These are phyloP conservation scores for Penicillium sp. DNA, from an alignment of 2,329 filamentous ascomycete genomes.

Conservation along the genomic window DNA sequence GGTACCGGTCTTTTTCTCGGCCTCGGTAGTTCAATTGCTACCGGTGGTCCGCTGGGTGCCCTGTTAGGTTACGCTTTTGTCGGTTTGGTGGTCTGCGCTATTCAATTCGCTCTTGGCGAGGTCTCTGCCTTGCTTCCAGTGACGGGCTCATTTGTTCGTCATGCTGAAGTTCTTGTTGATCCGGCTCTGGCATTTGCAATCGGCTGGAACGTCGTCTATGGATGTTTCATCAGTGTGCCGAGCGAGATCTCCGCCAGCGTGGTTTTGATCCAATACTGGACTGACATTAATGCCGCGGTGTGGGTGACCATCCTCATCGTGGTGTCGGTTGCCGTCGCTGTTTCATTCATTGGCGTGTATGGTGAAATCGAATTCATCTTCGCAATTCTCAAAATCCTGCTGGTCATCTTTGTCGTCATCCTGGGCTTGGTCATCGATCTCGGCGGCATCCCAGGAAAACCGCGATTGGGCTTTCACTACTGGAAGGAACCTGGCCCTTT, in stretches of 20 bases:
- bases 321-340: constrained; percentile 58
- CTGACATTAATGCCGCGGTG: constrained; percentile 33
- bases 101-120: constrained; percentile 54
- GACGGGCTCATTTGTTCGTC: constrained; percentile 51
- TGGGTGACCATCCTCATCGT: constrained; percentile 58
- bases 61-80: constrained; percentile 53
- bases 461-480: constrained; percentile 65
- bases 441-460: constrained; percentile 60
- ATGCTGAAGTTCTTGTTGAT: constrained; percentile 54
- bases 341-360: constrained; percentile 53
- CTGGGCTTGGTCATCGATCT: constrained; percentile 60
- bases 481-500: constrained; percentile 70
- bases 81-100: constrained; percentile 51
- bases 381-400: constrained; percentile 52
- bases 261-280: constrained; percentile 64
- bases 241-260: constrained; percentile 64
- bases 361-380: constrained; percentile 56
- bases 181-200: constrained; percentile 51
- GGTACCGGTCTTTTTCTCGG: constrained; percentile 56
- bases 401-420: constrained; percentile 48
- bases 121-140: constrained; percentile 53
- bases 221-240: constrained; percentile 56
- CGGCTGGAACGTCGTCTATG: constrained; percentile 53
- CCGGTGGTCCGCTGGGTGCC: constrained; percentile 52
- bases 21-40: constrained; percentile 52